Evolutionary conservation across 2,329 filamentous ascomycete species (phyloP).

Genomic region (Stagonosporopsis rhizophila): DNA sequence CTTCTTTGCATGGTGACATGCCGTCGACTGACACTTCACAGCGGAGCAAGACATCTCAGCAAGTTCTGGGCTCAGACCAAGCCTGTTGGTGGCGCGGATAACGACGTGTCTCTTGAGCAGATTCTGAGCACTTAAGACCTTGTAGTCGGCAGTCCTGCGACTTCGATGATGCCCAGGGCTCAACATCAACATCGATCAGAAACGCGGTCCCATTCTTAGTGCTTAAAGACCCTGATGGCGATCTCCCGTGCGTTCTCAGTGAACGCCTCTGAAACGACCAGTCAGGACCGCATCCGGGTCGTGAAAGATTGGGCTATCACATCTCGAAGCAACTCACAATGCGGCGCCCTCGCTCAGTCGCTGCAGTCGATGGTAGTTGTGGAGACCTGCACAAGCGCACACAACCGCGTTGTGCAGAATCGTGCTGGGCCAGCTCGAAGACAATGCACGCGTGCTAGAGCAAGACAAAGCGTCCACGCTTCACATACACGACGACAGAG

Average conservation of each 20-base stretch:
- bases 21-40: slow-evolving; percentile 27
- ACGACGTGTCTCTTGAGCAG: slow-evolving; percentile 62
- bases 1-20: not conserved
- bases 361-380: not conserved
- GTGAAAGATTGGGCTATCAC: slow-evolving; percentile 20
- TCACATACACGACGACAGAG: slow-evolving; percentile 26
- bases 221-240: not conserved
- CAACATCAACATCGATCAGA: not conserved
- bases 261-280: slow-evolving; percentile 11
- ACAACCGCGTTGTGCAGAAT: slow-evolving; percentile 24
- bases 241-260: not conserved
- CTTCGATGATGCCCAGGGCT: not conserved
- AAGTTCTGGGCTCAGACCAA: slow-evolving; percentile 83
- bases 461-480: slow-evolving; percentile 32
- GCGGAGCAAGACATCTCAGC: slow-evolving; percentile 78
- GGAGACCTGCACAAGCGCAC: not conserved
- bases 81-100: slow-evolving; percentile 62
- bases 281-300: slow-evolving; percentile 9
- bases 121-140: slow-evolving; percentile 54
- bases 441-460: slow-evolving; percentile 28
- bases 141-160: not conserved
- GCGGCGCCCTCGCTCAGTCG: slow-evolving; percentile 7
- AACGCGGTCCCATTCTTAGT: not conserved
- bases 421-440: slow-evolving; percentile 16
- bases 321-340: slow-evolving; percentile 17